Evolutionary conservation across 1,284 basidiomycete species (phyloP).

Genomic region (Ustilago trichophora): DNA sequence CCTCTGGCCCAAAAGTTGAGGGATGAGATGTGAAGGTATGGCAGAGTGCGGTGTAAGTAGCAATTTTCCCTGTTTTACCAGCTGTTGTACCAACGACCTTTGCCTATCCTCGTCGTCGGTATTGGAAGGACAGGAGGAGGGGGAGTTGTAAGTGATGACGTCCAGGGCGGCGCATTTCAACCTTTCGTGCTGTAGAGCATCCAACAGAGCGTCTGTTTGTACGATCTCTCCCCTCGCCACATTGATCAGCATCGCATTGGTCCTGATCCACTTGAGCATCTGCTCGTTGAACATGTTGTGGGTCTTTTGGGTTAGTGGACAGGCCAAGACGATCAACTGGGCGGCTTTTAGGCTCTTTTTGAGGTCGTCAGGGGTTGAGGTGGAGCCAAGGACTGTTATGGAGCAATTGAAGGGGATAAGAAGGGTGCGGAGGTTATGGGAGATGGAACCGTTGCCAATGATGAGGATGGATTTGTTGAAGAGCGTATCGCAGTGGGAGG

Average conservation of each 20-base stretch:
- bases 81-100: no score
- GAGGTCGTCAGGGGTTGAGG: conserved; percentile 7
- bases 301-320: conserved; percentile 38
- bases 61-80: conserved; percentile 5
- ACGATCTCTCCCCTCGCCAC: conserved; percentile 73
- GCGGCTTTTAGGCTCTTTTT: neutral
- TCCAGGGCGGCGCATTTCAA: conserved; percentile 91
- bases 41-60: conserved; percentile 39
- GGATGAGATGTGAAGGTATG: conserved; percentile 6
- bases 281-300: conserved; percentile 5
- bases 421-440: neutral
- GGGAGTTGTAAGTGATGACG: conserved; percentile 91
- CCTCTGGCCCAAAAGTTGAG: conserved; percentile 3
- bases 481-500: no score
- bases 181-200: conserved; percentile 77
- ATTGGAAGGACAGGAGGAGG: no score
- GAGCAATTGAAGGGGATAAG: conserved; percentile 30
- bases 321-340: conserved; percentile 39
- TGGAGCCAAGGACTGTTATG: conserved; percentile 1
- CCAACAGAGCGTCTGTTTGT: conserved; percentile 79
- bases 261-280: neutral
- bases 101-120: no score
- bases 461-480: conserved; percentile 19
- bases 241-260: conserved; percentile 38
- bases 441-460: conserved; percentile 47